These are phyloP conservation scores for Melampsora larici-populina DNA, from an alignment of 1,284 basidiomycete species.

Conservation along the genomic window DNA sequence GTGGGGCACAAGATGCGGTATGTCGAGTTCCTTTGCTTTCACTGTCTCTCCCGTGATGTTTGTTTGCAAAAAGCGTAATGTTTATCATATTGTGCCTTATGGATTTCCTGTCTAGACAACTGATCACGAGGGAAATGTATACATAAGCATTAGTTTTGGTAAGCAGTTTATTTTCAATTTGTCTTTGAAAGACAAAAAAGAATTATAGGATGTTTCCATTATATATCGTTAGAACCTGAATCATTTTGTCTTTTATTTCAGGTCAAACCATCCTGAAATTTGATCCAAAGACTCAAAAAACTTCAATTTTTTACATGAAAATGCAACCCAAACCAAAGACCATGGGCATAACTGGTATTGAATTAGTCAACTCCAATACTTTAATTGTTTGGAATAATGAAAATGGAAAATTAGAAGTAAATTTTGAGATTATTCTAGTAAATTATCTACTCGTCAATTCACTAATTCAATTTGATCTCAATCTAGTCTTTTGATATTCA, in stretches of 20 bases:
- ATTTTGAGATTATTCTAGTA: too few relatives aligned
- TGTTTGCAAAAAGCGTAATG: too few relatives aligned
- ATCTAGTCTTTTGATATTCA: too few relatives aligned
- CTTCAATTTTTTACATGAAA: not conserved
- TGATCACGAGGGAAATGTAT: not conserved
- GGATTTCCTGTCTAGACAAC: not conserved
- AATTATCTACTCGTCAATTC: too few relatives aligned
- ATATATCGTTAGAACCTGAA: too few relatives aligned
- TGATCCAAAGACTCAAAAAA: not conserved
- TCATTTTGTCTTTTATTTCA: too few relatives aligned
- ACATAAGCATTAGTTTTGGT: not conserved
- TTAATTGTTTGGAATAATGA: not conserved
- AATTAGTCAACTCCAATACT: not conserved
- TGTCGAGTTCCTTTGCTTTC: not conserved
- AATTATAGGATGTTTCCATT: too few relatives aligned
- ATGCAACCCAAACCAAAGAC: not conserved
- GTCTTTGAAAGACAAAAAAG: too few relatives aligned
- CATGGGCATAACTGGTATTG: not conserved
- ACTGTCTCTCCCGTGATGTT: too few relatives aligned
- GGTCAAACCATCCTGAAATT: not conserved
- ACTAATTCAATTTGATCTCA: too few relatives aligned
- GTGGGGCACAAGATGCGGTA: not conserved
- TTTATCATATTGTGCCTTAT: too few relatives aligned
- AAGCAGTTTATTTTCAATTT: not conserved
- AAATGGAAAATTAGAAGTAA: too few relatives aligned